Evolutionary conservation across 164 flowering plant genomes (phyloP).

Genomic region (Euptelea pleiosperma): DNA sequence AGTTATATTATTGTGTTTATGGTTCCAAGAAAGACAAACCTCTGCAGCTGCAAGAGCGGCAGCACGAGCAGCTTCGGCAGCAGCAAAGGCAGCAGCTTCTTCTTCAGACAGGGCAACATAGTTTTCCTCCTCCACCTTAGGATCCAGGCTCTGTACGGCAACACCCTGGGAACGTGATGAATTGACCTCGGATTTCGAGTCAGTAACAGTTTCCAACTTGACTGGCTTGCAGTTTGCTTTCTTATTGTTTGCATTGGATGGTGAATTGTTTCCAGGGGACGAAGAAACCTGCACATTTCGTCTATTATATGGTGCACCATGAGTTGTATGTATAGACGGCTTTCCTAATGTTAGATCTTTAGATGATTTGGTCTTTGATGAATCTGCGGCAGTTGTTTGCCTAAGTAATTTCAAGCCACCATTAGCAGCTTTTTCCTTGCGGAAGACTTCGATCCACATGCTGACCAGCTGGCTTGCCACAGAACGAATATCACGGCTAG

Average conservation of each 20-base stretch:
- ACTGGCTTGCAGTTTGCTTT: conserved; percentile 38
- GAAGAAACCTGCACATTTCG: conserved; percentile 29
- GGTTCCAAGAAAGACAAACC: conserved; percentile 46
- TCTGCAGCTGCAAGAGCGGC: conserved; percentile 92
- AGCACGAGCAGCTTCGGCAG: conserved; percentile 89
- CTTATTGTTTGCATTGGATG: conserved; percentile 34
- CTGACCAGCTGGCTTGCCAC: conserved; percentile 93
- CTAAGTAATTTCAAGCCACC: conserved; percentile 52
- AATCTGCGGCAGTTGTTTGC: conserved; percentile 50
- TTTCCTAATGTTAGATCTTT: conserved; percentile 49
- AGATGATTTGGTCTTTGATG: conserved; percentile 44
- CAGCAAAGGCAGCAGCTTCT: conserved; percentile 88
- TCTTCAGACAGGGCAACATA: conserved; percentile 66
- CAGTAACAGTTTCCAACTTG: conserved; percentile 33
- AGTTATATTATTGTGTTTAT: not conserved
- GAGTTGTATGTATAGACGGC: conserved; percentile 47
- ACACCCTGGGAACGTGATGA: conserved; percentile 39
- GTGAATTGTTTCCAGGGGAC: conserved; percentile 36
- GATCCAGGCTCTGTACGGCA: conserved; percentile 32
- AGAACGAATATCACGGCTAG: conserved; percentile 98
- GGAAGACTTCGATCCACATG: conserved; percentile 93
- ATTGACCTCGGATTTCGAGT: conserved; percentile 40
- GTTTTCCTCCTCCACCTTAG: conserved; percentile 35
- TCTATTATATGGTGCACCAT: conserved; percentile 31
- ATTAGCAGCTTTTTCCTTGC: conserved; percentile 86